A percentile compares a stretch with the other conserved stretches of the same genome.
Conservation (phyloP, 139 green algal species). For the Micromonas pusilla region DNA sequence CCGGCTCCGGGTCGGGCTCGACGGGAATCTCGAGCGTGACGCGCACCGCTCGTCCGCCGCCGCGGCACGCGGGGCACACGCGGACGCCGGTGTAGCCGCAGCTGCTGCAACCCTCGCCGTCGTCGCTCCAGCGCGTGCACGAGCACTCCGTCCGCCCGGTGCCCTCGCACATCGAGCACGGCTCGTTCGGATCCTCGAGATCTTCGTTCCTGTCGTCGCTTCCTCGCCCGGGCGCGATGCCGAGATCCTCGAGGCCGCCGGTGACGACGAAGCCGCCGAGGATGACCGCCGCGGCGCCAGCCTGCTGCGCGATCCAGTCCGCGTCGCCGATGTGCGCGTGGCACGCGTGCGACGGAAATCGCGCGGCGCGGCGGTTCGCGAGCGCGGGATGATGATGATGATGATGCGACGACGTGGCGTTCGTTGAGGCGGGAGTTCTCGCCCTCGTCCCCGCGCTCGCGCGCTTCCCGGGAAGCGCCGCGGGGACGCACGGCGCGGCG, state of each 20-base stretch:
- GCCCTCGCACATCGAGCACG: constrained; percentile 10
- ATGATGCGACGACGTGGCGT: neutral
- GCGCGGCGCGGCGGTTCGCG: no score
- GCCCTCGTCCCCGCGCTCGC: neutral
- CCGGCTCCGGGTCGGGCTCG: neutral
- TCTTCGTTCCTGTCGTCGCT: constrained; percentile 15
- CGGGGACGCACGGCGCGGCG: no score
- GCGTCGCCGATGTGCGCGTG: neutral
- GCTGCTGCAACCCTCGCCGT: constrained; percentile 8
- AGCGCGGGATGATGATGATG: no score
- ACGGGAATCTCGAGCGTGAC: neutral
- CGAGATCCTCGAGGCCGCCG: neutral
- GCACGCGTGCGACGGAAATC: no score
- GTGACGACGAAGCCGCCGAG: neutral
- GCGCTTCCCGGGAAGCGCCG: neutral
- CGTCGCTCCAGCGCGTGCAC: constrained; percentile 8
- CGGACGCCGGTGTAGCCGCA: constrained; percentile 2
- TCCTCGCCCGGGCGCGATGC: neutral
- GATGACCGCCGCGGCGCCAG: neutral
- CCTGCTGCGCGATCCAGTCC: neutral
- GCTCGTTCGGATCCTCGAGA: neutral
- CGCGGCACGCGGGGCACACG: constrained; percentile 8
- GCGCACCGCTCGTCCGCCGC: constrained; percentile 8
- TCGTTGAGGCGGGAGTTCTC: neutral
- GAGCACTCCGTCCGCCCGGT: constrained; percentile 5